Conservation (phyloP, 257 asterid genomes). For the Solanum lycopersicoides region DNA sequence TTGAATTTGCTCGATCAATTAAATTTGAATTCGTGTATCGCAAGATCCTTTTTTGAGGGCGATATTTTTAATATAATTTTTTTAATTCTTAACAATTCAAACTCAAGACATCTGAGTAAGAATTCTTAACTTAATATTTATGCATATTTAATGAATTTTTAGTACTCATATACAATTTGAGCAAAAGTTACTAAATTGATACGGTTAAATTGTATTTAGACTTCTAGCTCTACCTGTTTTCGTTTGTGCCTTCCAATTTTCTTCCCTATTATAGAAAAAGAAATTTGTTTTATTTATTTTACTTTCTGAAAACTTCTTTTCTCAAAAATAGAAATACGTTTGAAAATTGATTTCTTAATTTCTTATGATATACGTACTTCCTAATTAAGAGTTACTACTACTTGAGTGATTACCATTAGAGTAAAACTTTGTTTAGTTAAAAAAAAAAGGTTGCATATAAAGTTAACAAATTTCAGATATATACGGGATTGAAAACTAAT, state of each 20-base stretch:
- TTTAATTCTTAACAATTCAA: background rate
- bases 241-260: background rate
- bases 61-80: background rate
- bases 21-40: background rate
- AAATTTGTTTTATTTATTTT: background rate
- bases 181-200: background rate
- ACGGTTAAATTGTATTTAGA: no score
- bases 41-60: accelerated
- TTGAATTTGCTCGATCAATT: background rate
- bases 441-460: background rate
- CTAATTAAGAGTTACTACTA: background rate
- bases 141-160: no score
- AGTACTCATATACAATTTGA: background rate
- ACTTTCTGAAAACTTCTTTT: no score
- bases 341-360: background rate
- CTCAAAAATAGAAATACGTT: background rate
- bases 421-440: background rate
- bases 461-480: background rate
- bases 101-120: background rate
- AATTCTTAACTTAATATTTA: no score
- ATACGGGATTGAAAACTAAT: background rate
- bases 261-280: background rate
- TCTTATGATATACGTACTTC: background rate
- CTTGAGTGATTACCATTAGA: background rate
- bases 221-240: background rate